Evolutionary conservation across 495 filamentous ascomycete genomes (phyloP).

Genomic region (Antarctomyces pellizariae): DNA sequence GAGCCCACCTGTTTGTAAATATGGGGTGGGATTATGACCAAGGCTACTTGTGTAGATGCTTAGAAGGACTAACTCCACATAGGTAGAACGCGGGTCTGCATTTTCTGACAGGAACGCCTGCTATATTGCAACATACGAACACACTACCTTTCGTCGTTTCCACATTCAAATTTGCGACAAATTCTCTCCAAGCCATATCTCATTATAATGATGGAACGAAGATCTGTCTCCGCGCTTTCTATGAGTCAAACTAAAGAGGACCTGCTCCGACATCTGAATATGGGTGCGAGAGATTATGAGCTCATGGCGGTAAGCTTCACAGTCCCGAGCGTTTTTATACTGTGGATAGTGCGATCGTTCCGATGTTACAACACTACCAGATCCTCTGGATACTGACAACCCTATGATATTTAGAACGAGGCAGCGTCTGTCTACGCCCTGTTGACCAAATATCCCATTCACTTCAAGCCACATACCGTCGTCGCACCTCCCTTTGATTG

Average conservation of each 20-base stretch:
- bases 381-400: slow-evolving; percentile 4
- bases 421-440: slow-evolving; percentile 10
- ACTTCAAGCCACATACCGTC: slow-evolving; percentile 11
- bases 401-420: slow-evolving; percentile 7
- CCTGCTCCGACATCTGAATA: slow-evolving; percentile 8
- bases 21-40: too few relatives aligned
- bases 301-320: slow-evolving; percentile 11
- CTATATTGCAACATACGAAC: too few relatives aligned
- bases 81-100: too few relatives aligned
- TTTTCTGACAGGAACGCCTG: too few relatives aligned
- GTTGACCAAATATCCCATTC: slow-evolving; percentile 9
- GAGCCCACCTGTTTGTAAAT: too few relatives aligned
- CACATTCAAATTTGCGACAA: too few relatives aligned
- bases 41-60: too few relatives aligned
- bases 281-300: slow-evolving; percentile 7
- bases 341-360: background rate
- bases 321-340: background rate
- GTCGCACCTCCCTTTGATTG: slow-evolving; percentile 11
- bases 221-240: slow-evolving; percentile 2
- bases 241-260: slow-evolving; percentile 14
- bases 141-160: too few relatives aligned
- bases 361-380: background rate
- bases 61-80: too few relatives aligned
- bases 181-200: too few relatives aligned
- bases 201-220: slow-evolving; percentile 9